phyloP scores from a whole-genome alignment of 345 rosid species.

The Physaria fendleri region DNA sequence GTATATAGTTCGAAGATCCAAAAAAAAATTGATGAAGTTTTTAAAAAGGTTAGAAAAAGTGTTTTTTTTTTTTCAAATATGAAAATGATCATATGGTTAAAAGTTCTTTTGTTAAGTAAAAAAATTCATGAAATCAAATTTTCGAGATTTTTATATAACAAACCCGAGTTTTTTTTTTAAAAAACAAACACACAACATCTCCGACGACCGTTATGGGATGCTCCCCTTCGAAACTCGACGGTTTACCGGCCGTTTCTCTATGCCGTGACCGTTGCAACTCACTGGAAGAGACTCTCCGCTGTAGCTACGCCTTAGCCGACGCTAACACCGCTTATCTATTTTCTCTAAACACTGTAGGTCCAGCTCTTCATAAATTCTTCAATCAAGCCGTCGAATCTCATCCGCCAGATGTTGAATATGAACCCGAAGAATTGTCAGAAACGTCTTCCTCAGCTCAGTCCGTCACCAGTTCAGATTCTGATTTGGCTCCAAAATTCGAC shows the following conservation, averaged over 20 bases:
- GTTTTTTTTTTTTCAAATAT: too few species aligned
- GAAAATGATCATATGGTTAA: too few species aligned
- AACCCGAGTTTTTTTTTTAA: background rate
- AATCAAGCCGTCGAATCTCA: slow-evolving; percentile 19
- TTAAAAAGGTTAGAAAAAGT: too few species aligned
- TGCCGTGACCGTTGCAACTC: slow-evolving; percentile 59
- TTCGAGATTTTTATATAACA: background rate
- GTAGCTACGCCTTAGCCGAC: slow-evolving; percentile 47
- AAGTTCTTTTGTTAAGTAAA: too few species aligned
- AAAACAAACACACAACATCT: background rate
- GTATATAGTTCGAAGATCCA: too few species aligned
- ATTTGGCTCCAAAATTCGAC: slow-evolving; percentile 44
- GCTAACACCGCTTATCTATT: slow-evolving; percentile 47
- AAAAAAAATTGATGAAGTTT: too few species aligned
- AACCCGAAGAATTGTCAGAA: background rate
- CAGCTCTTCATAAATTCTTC: slow-evolving; percentile 39
- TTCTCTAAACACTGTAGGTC: slow-evolving; percentile 43
- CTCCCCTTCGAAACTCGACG: slow-evolving; percentile 39
- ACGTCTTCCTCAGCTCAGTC: slow-evolving; percentile 28
- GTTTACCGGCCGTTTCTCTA: slow-evolving; percentile 48
- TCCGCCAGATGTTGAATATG: background rate
- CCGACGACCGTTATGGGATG: slow-evolving; percentile 35
- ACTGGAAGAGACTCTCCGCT: slow-evolving; percentile 48
- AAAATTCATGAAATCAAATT: background rate
- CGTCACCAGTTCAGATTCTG: slow-evolving; percentile 33